Evolutionary conservation across 2,329 filamentous ascomycete genomes (phyloP).

Genomic region (Metarhizium humberi): DNA sequence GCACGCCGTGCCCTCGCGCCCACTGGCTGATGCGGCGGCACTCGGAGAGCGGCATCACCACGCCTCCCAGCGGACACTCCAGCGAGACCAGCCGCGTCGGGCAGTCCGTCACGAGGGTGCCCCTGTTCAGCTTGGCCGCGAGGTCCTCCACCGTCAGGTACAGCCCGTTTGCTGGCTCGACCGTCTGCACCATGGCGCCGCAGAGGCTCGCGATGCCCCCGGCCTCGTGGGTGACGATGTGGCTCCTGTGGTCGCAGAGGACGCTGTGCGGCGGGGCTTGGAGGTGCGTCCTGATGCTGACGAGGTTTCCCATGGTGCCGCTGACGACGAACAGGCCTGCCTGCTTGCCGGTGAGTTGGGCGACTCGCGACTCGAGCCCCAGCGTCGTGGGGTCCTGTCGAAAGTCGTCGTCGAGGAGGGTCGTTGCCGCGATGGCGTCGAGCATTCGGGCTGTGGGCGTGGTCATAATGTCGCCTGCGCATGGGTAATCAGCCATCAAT

Average conservation of each 20-base stretch:
- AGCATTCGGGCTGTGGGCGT: not conserved
- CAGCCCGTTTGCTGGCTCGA: conserved; percentile 58
- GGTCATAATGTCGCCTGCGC: not conserved
- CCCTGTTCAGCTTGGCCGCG: no score
- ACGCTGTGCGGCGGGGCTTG: not conserved
- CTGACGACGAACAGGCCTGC: not conserved
- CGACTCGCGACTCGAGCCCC: not conserved
- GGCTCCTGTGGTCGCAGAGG: conserved; percentile 53
- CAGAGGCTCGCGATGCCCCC: conserved; percentile 57
- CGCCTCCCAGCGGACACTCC: no score
- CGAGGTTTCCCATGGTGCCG: not conserved
- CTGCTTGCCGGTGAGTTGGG: not conserved
- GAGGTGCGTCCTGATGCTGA: not conserved
- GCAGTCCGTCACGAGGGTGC: no score
- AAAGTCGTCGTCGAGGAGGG: not conserved
- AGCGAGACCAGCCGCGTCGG: no score
- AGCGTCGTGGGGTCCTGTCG: not conserved
- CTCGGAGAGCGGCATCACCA: no score
- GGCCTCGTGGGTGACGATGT: conserved; percentile 60
- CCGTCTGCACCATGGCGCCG: conserved; percentile 56
- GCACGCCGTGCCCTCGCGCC: no score
- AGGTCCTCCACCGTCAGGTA: conserved; percentile 70
- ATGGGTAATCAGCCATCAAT: no score
- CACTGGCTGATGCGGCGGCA: no score
- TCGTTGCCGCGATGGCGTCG: not conserved